Evolutionary conservation across 345 rosid genomes (phyloP).

Genomic region (Lagerstroemia speciosa): DNA sequence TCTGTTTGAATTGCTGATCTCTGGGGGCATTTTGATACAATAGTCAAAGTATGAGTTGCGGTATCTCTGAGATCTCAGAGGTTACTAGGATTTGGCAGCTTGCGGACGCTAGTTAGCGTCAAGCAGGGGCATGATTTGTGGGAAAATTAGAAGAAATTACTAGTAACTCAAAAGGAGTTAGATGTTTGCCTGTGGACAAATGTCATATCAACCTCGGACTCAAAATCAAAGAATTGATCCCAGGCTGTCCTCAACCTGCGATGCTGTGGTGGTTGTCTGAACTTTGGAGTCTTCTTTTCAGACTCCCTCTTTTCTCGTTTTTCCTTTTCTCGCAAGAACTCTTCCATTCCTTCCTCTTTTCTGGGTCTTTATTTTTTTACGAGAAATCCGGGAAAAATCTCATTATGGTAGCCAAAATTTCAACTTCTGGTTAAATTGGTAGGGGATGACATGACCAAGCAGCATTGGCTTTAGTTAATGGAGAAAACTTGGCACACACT

Average conservation of each 20-base stretch:
- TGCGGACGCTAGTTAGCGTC: neutral
- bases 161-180: neutral
- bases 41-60: no score
- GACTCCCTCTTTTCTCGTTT: neutral
- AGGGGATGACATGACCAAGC: no score
- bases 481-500: slow-evolving; percentile 1
- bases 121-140: neutral
- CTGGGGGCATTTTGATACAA: no score
- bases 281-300: neutral
- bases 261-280: neutral
- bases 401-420: neutral
- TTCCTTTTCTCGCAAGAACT: neutral
- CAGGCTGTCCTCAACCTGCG: neutral
- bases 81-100: neutral
- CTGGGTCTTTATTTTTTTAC: neutral
- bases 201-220: neutral
- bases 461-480: slow-evolving; percentile 5
- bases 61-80: no score
- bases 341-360: no score
- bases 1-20: neutral
- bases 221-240: neutral
- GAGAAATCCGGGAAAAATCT: neutral
- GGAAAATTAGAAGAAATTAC: neutral
- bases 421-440: neutral
- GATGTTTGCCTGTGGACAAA: neutral